Percentiles rank a stretch among this genome's conserved stretches.
Evolutionary conservation across 2,329 filamentous ascomycete species (phyloP).

Genomic region (Xylariaceae sp.): DNA sequence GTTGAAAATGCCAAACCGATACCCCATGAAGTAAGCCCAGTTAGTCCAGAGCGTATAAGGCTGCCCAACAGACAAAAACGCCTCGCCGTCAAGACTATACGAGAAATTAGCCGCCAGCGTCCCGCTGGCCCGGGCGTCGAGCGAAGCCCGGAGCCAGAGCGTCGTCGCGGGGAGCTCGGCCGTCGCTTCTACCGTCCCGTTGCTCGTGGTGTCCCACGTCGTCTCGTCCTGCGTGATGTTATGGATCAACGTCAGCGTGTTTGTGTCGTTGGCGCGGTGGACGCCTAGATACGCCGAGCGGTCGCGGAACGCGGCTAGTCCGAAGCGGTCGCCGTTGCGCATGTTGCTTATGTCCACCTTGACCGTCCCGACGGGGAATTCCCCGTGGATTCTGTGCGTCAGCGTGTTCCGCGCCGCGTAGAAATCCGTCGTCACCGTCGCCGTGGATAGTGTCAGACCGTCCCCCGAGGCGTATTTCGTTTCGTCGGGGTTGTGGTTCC

Average conservation of each 20-base stretch:
- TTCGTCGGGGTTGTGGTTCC: slow-evolving; percentile 58
- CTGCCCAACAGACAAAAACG: slow-evolving; percentile 35
- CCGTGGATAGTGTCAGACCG: slow-evolving; percentile 46
- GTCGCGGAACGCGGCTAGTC: slow-evolving; percentile 52
- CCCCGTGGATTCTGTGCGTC: slow-evolving; percentile 44
- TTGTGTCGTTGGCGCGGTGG: slow-evolving; percentile 33
- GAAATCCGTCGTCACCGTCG: slow-evolving; percentile 50
- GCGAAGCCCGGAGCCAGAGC: slow-evolving; percentile 37
- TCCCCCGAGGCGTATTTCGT: slow-evolving; percentile 41
- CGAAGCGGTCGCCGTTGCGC: slow-evolving; percentile 48
- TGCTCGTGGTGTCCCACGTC: slow-evolving; percentile 28
- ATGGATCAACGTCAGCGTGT: slow-evolving; percentile 35
- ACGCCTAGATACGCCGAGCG: slow-evolving; percentile 50
- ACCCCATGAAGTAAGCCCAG: slow-evolving; percentile 47
- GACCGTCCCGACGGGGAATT: slow-evolving; percentile 46
- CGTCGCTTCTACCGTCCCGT: slow-evolving; percentile 31
- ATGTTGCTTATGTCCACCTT: slow-evolving; percentile 46
- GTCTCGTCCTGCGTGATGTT: slow-evolving; percentile 38
- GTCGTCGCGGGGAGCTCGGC: slow-evolving; percentile 31
- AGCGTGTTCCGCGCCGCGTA: slow-evolving; percentile 45
- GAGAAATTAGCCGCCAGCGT: slow-evolving; percentile 34
- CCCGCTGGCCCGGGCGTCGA: slow-evolving; percentile 34
- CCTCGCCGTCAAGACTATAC: slow-evolving; percentile 43
- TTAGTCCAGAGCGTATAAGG: slow-evolving; percentile 38
- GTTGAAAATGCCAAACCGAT: slow-evolving; percentile 48